Base-by-base conservation (phyloP, 176 grass and related monocot species). In the Bolboschoenus planiculmis region DNA sequence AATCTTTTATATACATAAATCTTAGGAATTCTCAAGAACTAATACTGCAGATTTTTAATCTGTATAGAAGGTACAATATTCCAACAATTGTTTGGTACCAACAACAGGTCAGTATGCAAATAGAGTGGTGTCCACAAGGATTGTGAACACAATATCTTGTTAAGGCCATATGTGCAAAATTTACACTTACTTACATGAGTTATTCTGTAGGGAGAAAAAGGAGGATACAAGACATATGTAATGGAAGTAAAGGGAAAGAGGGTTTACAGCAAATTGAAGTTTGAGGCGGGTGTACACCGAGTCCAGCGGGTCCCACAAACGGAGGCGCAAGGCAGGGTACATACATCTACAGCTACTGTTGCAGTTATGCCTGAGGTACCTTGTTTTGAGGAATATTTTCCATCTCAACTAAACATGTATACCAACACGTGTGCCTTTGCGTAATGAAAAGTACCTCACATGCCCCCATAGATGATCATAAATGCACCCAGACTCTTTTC, bases 321-420 rank as follows among this genome's bases (percentile, higher is more conserved):
- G 86, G 92, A 97, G 73, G 61, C 95, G 59, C 93, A 94, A 86
- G 95, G 92, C 3, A 92, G 95, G 73, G 85, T 97, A 78, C 95
- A 97, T 76, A 97, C 95, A 6, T 97, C 95, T 88, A 97, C 95
- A 43, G 88, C 95, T 67, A 97, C 95, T 87, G 90, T 97, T 48
- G 95, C 95, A 56, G 90, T 94, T 86, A 97, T 97, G 95, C 95
- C 95, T 63, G 95, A 97, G 92, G 95, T 97, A 56, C 23, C 33
- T 59, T 51, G 56, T 66, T 81, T 18, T 51, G 1, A 76, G 15
- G 26, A 76, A 33, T 29, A 31, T 31, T 51, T 51, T 76, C 10
- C 10, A 14, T 7, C 42, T 50, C 23, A 44, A 50, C 23, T 75
- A 50, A 76, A 74, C 10, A 74, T 51, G 72, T 29, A 50, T 37